Evolutionary conservation across 2,329 filamentous ascomycete genomes (phyloP).

Genomic region (Tolypocladium amazonense): DNA sequence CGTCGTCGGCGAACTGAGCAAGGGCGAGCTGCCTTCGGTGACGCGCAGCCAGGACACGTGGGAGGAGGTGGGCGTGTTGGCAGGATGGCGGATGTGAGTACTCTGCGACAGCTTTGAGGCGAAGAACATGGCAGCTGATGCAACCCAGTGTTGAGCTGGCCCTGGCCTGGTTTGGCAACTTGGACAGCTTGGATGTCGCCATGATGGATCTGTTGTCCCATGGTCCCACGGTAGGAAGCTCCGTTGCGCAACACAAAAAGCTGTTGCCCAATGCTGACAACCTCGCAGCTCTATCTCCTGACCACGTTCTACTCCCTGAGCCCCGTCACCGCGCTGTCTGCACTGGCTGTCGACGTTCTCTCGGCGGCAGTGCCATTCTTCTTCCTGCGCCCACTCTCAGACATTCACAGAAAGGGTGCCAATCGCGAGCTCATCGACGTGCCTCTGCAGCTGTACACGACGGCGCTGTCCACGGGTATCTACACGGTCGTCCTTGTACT

Average conservation of each 20-base stretch:
- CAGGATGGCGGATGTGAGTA: slow-evolving; percentile 45
- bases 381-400: slow-evolving; percentile 58
- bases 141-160: slow-evolving; percentile 52
- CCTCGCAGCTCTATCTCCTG: slow-evolving; percentile 56
- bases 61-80: slow-evolving; percentile 46
- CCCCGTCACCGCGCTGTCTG: slow-evolving; percentile 46
- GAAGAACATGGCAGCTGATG: neutral
- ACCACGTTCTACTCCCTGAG: slow-evolving; percentile 67
- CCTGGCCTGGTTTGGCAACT: slow-evolving; percentile 62
- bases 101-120: neutral
- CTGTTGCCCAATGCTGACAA: neutral
- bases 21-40: slow-evolving; percentile 56
- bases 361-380: slow-evolving; percentile 64
- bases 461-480: slow-evolving; percentile 58
- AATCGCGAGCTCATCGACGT: slow-evolving; percentile 59
- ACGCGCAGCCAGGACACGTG: slow-evolving; percentile 53
- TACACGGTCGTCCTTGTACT: slow-evolving; percentile 65
- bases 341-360: slow-evolving; percentile 56
- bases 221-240: slow-evolving; percentile 48
- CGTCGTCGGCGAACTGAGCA: slow-evolving; percentile 46
- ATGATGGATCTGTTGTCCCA: slow-evolving; percentile 60
- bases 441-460: slow-evolving; percentile 52
- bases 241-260: neutral
- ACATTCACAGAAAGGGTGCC: slow-evolving; percentile 47
- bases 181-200: slow-evolving; percentile 62